These are phyloP conservation scores for Fusarium aywerte DNA, from an alignment of 2,329 filamentous ascomycete species.

Conservation along the genomic window DNA sequence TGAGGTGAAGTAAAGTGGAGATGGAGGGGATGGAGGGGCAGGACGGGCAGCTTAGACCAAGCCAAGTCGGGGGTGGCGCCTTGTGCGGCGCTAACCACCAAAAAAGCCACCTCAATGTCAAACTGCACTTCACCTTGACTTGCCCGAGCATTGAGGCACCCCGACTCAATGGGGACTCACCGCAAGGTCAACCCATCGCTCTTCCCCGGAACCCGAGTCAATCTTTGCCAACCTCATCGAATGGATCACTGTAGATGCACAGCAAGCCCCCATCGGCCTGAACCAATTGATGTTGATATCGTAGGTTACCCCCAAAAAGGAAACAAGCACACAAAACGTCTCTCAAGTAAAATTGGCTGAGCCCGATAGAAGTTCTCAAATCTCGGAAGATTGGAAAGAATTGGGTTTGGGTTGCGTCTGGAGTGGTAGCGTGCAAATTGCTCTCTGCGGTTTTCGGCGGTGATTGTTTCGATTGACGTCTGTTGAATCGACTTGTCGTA, in stretches of 20 bases:
- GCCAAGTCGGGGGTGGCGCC: constrained; percentile 37
- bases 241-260: constrained; percentile 4
- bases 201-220: constrained; percentile 37
- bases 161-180: constrained; percentile 21
- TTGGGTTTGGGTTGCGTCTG: constrained; percentile 9
- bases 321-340: constrained; percentile 1
- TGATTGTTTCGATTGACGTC: constrained; percentile 18
- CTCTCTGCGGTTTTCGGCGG: constrained; percentile 42
- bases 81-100: constrained; percentile 39
- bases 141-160: constrained; percentile 10
- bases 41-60: constrained; percentile 26
- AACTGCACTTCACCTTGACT: constrained; percentile 25
- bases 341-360: constrained; percentile 16
- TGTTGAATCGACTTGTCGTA: constrained; percentile 33
- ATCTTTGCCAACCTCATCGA: constrained; percentile 31
- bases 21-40: constrained; percentile 26
- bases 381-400: constrained; percentile 20
- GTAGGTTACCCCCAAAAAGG: constrained; percentile 17
- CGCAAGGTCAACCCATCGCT: constrained; percentile 30
- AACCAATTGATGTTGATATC: constrained; percentile 21
- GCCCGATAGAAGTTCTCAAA: constrained; percentile 13
- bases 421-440: constrained; percentile 25
- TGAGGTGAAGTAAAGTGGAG: constrained; percentile 14
- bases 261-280: not conserved
- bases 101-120: constrained; percentile 24